Conservation (phyloP, 2,329 filamentous ascomycete genomes). For the Penicillium concentricum region DNA sequence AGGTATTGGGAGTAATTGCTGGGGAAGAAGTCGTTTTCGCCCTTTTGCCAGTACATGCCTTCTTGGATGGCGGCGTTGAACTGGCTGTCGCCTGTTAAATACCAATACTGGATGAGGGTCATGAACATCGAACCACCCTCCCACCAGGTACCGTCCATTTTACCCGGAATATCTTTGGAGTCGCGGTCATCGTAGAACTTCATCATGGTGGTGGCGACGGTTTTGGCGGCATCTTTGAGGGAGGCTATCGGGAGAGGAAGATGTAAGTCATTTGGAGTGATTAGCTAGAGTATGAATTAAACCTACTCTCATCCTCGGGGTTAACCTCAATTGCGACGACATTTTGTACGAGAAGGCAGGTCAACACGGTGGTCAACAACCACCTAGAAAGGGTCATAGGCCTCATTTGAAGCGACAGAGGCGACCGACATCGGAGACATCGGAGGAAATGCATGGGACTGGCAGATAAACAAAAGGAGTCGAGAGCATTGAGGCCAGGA, state of each 20-base stretch:
- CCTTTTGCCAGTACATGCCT: slow-evolving; percentile 29
- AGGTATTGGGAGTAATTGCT: slow-evolving; percentile 29
- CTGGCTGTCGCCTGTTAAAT: slow-evolving; percentile 60
- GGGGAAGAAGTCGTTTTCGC: slow-evolving; percentile 32
- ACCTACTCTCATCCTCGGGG: slow-evolving; percentile 6
- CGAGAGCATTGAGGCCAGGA: neutral
- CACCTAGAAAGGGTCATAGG: neutral
- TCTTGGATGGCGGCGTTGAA: slow-evolving; percentile 58
- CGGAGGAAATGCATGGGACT: slow-evolving; percentile 5
- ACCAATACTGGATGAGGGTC: slow-evolving; percentile 67
- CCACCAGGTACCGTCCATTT: slow-evolving; percentile 72
- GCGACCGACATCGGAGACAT: slow-evolving; percentile 6
- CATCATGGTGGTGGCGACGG: slow-evolving; percentile 49
- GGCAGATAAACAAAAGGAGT: neutral
- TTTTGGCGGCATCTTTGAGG: slow-evolving; percentile 40
- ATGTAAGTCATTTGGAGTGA: neutral
- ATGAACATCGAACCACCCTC: slow-evolving; percentile 67
- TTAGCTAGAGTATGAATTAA: neutral
- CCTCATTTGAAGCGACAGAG: slow-evolving; percentile 2
- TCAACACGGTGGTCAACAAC: neutral
- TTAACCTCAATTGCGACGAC: slow-evolving; percentile 1
- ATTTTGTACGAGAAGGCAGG: neutral
- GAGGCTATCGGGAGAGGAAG: slow-evolving; percentile 25
- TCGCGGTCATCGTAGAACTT: slow-evolving; percentile 51
- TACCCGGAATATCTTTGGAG: slow-evolving; percentile 49